Evolutionary conservation across 768 basidiomycete species (phyloP).

Genomic region (Boletus reticulatus): DNA sequence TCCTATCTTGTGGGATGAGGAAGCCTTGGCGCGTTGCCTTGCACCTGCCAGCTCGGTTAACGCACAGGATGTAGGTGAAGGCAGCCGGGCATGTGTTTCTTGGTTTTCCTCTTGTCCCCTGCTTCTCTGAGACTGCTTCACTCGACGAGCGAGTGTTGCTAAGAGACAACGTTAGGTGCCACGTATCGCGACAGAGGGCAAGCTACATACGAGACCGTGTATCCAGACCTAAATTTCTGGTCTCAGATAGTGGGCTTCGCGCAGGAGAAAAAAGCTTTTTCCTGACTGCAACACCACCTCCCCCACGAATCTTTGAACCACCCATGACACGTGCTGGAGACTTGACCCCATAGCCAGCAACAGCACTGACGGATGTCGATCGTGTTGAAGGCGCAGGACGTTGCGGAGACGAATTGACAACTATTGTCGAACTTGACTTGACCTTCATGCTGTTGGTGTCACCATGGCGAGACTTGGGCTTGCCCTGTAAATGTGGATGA

Average conservation of each 20-base stretch:
- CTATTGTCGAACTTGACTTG: conserved; percentile 8
- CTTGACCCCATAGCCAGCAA: conserved; percentile 6
- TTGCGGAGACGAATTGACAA: conserved; percentile 9
- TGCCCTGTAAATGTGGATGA: conserved; percentile 10
- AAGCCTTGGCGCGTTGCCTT: conserved; percentile 16
- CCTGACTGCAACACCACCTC: conserved; percentile 22
- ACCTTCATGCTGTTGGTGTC: conserved; percentile 4
- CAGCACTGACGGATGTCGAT: conserved; percentile 1
- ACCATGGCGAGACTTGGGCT: conserved; percentile 11
- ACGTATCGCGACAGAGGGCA: background rate
- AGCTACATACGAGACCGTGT: conserved; percentile 22
- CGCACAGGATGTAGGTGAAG: conserved; percentile 6
- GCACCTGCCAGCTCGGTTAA: background rate
- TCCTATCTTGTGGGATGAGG: conserved; percentile 6
- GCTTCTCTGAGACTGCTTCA: conserved; percentile 11
- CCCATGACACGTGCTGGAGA: conserved; percentile 20
- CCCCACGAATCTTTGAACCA: conserved; percentile 19
- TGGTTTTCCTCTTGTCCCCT: conserved; percentile 6
- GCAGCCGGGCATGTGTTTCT: background rate
- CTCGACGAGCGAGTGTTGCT: conserved; percentile 11
- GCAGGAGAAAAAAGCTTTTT: conserved; percentile 22
- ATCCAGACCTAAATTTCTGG: conserved; percentile 14
- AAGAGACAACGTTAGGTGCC: conserved; percentile 1
- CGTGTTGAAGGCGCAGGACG: conserved; percentile 9
- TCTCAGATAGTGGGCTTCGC: conserved; percentile 26